Conservation (phyloP, 495 filamentous ascomycete species). For the Filosporella fistucella region DNA sequence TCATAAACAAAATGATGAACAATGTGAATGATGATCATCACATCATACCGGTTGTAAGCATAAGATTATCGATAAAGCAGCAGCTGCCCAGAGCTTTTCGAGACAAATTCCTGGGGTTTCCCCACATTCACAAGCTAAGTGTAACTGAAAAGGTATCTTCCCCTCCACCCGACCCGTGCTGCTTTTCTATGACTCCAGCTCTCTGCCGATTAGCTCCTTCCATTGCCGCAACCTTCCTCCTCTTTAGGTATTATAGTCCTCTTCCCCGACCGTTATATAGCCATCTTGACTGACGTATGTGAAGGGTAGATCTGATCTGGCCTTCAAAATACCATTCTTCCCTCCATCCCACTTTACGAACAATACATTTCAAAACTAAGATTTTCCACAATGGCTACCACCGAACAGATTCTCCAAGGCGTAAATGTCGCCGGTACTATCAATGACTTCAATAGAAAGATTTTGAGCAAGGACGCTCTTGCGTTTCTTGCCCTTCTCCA, state of each 20-base stretch:
- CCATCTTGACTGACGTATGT: slow-evolving; percentile 4
- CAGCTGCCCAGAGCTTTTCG: neutral
- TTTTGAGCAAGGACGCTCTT: slow-evolving; percentile 85
- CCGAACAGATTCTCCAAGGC: slow-evolving; percentile 77
- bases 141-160: slow-evolving; percentile 5
- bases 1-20: too few relatives aligned
- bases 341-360: neutral
- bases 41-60: too few relatives aligned
- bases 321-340: neutral
- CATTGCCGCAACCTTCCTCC: slow-evolving; percentile 3
- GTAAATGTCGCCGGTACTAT: slow-evolving; percentile 79
- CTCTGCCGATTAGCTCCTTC: slow-evolving; percentile 13
- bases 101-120: slow-evolving; percentile 6
- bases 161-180: slow-evolving; percentile 15
- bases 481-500: slow-evolving; percentile 94
- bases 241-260: slow-evolving; percentile 6
- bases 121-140: slow-evolving; percentile 17
- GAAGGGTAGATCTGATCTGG: slow-evolving; percentile 2
- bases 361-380: neutral
- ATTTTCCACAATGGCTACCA: slow-evolving; percentile 56
- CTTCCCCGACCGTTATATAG: too few relatives aligned
- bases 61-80: neutral
- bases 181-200: slow-evolving; percentile 1
- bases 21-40: too few relatives aligned
- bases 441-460: slow-evolving; percentile 75